Base-by-base conservation (phyloP, 441 rosid species). In the Mallotus repandus region DNA sequence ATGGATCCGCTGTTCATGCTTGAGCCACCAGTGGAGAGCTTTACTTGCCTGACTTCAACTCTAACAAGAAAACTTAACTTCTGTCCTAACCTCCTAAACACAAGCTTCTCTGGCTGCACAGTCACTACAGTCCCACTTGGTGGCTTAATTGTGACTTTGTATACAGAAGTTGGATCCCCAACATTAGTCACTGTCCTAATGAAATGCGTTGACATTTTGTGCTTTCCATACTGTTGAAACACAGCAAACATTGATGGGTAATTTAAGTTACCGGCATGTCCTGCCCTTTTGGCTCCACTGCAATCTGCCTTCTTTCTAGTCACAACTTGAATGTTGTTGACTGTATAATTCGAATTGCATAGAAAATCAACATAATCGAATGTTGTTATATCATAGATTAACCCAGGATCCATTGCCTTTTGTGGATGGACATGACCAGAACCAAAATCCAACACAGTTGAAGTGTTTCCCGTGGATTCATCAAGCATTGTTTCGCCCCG, bases 231-330 rank as follows among this genome's bases (percentile, higher is more conserved):
- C 11, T 82, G 86, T 19, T 88, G 83, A 63, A 91, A 89, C 75
- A 88, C 72, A 35, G 84, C 91, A 0, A 88, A 79, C 29, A 94
- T 75, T 9, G 98, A 89, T 3, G 97, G 98, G 79, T 94, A 94
- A 71, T 94, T 94, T 53, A 91, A 78, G 82, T 88, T 89, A 63
- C 86, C 94, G 0, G 94, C 79, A 22, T 92, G 90, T 69, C 83
- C 89, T 0, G 97, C 96, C 50, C 88, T 85, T 75, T 77, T 91
- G 53, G 67, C 87, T 54, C 71, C 85, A 0, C 82, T 88, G 76
- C 98, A 93, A 62, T 70, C 82, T 1, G 76, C 90, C 0, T 83
- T 85, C 18, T 77, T 72, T 72, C 93, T 75, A 0, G 95, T 88
- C 69, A 91, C 84, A 46, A 89, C 90, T 59, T 84, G 87, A 61